Conservation (phyloP, 163 green algal genomes). For the Prototheca cutis region DNA sequence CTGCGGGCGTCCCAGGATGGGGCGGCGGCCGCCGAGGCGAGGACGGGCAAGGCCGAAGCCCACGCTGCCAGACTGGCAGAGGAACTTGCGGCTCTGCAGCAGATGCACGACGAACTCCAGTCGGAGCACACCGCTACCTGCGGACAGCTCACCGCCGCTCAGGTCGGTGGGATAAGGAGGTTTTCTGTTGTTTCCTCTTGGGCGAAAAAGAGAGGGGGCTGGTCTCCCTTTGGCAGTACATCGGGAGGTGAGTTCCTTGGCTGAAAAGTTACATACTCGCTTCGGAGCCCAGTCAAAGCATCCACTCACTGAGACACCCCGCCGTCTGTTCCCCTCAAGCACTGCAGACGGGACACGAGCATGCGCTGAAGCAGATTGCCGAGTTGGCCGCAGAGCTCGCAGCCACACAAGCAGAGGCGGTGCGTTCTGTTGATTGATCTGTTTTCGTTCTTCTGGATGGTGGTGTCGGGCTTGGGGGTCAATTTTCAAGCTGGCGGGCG, state of each 20-base stretch:
- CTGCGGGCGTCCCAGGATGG: constrained; percentile 12
- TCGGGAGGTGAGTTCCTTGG: not conserved
- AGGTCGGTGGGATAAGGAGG: too few relatives aligned
- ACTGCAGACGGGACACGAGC: constrained; percentile 1
- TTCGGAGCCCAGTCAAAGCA: not conserved
- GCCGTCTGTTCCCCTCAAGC: too few relatives aligned
- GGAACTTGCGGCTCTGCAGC: constrained; percentile 12
- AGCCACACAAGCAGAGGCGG: not conserved
- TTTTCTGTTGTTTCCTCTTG: too few relatives aligned
- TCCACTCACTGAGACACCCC: too few relatives aligned
- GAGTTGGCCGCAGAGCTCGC: not conserved
- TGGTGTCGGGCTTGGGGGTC: too few relatives aligned
- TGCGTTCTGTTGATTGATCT: not conserved
- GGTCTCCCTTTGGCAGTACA: not conserved
- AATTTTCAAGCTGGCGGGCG: too few relatives aligned
- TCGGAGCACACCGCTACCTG: constrained; percentile 14
- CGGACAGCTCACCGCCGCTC: constrained; percentile 18
- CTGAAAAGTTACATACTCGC: not conserved
- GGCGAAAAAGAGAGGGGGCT: not conserved
- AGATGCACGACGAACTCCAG: constrained; percentile 20
- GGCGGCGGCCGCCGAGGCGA: not conserved
- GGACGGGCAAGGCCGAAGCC: not conserved
- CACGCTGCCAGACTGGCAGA: not conserved
- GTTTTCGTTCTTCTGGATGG: not conserved
- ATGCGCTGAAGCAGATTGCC: not conserved